phyloP scores from a whole-genome alignment of 805 yeast genomes.

The Metschnikowia similis region DNA sequence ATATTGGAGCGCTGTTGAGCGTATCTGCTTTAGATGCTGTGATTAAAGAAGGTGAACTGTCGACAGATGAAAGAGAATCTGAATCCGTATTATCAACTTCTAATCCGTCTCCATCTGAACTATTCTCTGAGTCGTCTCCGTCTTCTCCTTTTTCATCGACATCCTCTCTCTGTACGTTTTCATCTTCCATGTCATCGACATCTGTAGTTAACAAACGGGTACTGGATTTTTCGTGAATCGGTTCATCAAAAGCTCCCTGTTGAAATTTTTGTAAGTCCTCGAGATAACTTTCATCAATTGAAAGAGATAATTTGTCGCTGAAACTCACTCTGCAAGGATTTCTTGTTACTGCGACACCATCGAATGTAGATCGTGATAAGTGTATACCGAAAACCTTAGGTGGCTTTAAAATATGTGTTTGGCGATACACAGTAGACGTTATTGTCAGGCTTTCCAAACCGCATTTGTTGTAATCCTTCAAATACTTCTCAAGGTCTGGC shows the following conservation, averaged over 20 bases:
- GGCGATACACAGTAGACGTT: constrained; percentile 65
- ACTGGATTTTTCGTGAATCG: constrained; percentile 9
- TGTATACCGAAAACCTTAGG: constrained; percentile 79
- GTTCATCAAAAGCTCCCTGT: constrained; percentile 14
- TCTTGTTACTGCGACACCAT: constrained; percentile 62
- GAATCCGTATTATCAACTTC: constrained; percentile 10
- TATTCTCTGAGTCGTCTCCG: constrained; percentile 22
- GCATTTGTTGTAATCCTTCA: constrained; percentile 42
- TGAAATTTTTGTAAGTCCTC: constrained; percentile 36
- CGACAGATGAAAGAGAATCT: constrained; percentile 9
- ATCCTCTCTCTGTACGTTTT: constrained; percentile 36
- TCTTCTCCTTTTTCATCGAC: constrained; percentile 31
- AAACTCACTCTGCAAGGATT: constrained; percentile 71
- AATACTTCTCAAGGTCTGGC: constrained; percentile 42
- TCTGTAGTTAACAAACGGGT: constrained; percentile 22
- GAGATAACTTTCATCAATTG: constrained; percentile 42
- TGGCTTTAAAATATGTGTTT: constrained; percentile 54
- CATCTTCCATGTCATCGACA: constrained; percentile 27
- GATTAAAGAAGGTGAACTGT: constrained; percentile 6
- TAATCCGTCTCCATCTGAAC: constrained; percentile 9
- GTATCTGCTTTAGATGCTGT: constrained; percentile 18
- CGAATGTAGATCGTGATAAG: constrained; percentile 76
- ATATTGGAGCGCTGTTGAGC: constrained; percentile 34
- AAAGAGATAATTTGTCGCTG: constrained; percentile 49
- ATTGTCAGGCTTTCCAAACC: constrained; percentile 44